phyloP scores from a whole-genome alignment of 257 asterid species.

The Coffea canephora region DNA sequence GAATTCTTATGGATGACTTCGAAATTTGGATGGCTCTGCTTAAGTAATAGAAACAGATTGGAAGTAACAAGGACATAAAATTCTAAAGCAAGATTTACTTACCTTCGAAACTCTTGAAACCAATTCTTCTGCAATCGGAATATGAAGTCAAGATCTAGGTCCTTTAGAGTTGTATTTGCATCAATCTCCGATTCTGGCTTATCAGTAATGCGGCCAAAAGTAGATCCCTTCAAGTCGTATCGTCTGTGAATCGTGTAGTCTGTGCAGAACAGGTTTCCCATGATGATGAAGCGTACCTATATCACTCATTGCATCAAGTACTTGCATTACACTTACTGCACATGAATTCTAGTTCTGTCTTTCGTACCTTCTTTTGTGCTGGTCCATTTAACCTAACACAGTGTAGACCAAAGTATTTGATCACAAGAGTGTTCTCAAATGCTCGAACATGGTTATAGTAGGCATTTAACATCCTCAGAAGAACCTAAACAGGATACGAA shows the following conservation, averaged over 20 bases:
- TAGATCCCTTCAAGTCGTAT: conserved; percentile 90
- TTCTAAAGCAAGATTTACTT: conserved; percentile 26
- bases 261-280: conserved; percentile 85
- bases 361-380: conserved; percentile 63
- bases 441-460: conserved; percentile 43
- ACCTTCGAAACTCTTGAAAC: conserved; percentile 89
- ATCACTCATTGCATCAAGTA: conserved; percentile 12
- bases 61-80: neutral
- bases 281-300: conserved; percentile 84
- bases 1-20: neutral
- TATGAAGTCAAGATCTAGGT: conserved; percentile 84
- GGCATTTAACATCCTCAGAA: conserved; percentile 44
- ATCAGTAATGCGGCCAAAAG: conserved; percentile 83
- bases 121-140: conserved; percentile 75
- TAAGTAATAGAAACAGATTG: neutral
- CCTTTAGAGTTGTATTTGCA: conserved; percentile 84
- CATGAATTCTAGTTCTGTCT: neutral
- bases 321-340: neutral
- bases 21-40: neutral
- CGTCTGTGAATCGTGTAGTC: conserved; percentile 67
- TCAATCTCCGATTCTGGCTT: conserved; percentile 88
- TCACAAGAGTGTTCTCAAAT: conserved; percentile 37
- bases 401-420: conserved; percentile 47
- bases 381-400: conserved; percentile 44
- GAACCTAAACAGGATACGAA: conserved; percentile 27